Evolutionary conservation across 495 filamentous ascomycete genomes (phyloP).

Genomic region (Tuber melanosporum): DNA sequence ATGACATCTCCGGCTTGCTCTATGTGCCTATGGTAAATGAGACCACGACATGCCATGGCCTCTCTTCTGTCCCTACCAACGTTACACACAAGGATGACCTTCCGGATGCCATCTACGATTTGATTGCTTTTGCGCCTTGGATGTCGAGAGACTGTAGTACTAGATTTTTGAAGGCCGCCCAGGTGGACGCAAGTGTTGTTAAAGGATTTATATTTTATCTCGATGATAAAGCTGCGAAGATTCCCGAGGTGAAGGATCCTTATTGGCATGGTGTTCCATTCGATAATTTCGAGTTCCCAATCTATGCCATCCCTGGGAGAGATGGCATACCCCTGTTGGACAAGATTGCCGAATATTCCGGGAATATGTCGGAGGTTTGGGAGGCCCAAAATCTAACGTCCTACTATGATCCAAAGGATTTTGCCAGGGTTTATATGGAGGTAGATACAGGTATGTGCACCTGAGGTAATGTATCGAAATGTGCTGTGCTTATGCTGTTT

Average conservation of each 20-base stretch:
- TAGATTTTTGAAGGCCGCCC: constrained; percentile 61
- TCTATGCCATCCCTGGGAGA: constrained; percentile 72
- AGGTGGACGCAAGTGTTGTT: constrained; percentile 46
- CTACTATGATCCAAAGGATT: constrained; percentile 45
- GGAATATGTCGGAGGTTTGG: constrained; percentile 56
- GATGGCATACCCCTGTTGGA: constrained; percentile 62
- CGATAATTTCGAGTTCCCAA: constrained; percentile 57
- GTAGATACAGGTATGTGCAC: constrained; percentile 56
- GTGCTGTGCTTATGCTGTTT: constrained; percentile 50
- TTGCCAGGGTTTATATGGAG: constrained; percentile 55
- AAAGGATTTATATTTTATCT: constrained; percentile 71
- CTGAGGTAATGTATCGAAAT: not conserved
- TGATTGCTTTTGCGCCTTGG: constrained; percentile 86
- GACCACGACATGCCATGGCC: constrained; percentile 55
- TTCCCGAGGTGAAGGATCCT: constrained; percentile 54
- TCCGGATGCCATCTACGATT: constrained; percentile 53
- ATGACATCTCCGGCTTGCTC: constrained; percentile 56
- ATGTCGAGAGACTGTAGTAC: constrained; percentile 60
- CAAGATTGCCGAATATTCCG: constrained; percentile 67
- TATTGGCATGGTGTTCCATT: constrained; percentile 62
- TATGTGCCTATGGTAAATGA: constrained; percentile 66
- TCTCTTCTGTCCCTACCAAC: constrained; percentile 60
- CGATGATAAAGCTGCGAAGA: constrained; percentile 53
- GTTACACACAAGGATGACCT: constrained; percentile 66
- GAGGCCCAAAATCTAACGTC: constrained; percentile 52